Base-by-base conservation (phyloP, 1,284 basidiomycete genomes). In the Ceratobasidium theobromae region DNA sequence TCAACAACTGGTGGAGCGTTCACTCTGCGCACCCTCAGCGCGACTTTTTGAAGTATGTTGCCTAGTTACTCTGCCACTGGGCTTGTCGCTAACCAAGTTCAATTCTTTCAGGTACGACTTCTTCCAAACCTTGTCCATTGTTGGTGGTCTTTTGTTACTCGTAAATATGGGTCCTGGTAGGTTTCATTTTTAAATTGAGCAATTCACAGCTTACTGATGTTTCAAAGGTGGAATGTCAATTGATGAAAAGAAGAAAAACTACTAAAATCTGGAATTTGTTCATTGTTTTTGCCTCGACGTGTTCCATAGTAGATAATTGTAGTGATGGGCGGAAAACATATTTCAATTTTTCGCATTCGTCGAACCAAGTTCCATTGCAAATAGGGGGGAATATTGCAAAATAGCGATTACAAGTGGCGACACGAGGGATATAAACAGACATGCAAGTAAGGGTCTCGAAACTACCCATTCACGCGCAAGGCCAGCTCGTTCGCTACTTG, bases 1-100 rank as follows among this genome's bases (percentile, higher is more conserved):
- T 94, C 78, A 99, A 99, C 84, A 98, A 98, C 79, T 99, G 93
- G 89, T 99, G 96, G 97, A 88, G 86, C 71, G 87, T 98, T n/a
- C 89, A 95, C 77, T 84, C 87, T 53, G 85, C 86, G 53, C 96
- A 99, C 78, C 96, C 95, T 68, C 91, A 95, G 74, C 86, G 96
- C 67, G 97, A 99, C 76, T 99, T 99, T 86, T 85, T 99, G 75
- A 97, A 97, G 87, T 90, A 77, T 69, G 84, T 73, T 25, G 3
- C 27, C 3, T 25, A 25, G 4, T 5, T 48, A 12, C 27, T 14
- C 9, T 38, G n/a, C 74, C 16, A 40, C 67, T 65, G 30, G 68
- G 53, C 16, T 33, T 18, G 21, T 40, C 21, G 6, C 40, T 43
- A 46, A 40, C 66, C 72, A 65, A 72, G 68, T 27, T 58, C 55